Percentiles rank a stretch among this genome's conserved stretches.
Evolutionary conservation across 1,284 basidiomycete genomes (phyloP).

Genomic region (Retiboletus flavoniger): DNA sequence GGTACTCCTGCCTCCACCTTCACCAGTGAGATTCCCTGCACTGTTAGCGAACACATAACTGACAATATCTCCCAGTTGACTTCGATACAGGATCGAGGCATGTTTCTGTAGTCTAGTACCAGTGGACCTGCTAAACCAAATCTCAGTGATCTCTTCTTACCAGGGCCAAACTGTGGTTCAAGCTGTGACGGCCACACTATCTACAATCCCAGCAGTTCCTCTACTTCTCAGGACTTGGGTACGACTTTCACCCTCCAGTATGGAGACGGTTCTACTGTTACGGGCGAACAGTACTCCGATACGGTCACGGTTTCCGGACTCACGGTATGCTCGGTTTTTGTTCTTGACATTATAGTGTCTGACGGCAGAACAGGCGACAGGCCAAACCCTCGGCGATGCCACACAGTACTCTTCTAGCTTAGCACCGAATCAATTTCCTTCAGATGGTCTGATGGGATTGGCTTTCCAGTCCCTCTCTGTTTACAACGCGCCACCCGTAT

Average conservation of each 20-base stretch:
- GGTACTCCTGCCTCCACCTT: constrained; percentile 19
- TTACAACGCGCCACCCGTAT: constrained; percentile 12
- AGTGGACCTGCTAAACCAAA: not conserved
- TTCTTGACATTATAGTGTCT: not conserved
- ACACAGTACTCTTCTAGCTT: constrained; percentile 12
- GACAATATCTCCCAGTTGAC: constrained; percentile 10
- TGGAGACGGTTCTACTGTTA: constrained; percentile 33
- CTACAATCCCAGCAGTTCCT: constrained; percentile 34
- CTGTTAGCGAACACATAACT: not conserved
- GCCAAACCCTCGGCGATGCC: constrained; percentile 19
- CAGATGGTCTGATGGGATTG: constrained; percentile 27
- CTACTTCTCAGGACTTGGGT: constrained; percentile 24
- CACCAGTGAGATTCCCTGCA: constrained; percentile 10
- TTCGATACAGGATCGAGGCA: constrained; percentile 25
- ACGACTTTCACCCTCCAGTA: constrained; percentile 28
- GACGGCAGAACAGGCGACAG: constrained; percentile 9
- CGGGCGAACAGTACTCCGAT: constrained; percentile 34
- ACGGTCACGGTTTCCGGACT: constrained; percentile 28
- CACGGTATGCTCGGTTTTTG: constrained; percentile 12
- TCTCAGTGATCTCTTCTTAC: constrained; percentile 14
- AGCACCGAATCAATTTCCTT: not conserved
- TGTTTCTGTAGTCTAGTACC: not conserved
- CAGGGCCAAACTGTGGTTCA: constrained; percentile 1
- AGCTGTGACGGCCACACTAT: constrained; percentile 25
- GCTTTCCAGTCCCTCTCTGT: constrained; percentile 18